Evolutionary conservation across 345 rosid genomes (phyloP).

Genomic region (Bruguiera parviflora): DNA sequence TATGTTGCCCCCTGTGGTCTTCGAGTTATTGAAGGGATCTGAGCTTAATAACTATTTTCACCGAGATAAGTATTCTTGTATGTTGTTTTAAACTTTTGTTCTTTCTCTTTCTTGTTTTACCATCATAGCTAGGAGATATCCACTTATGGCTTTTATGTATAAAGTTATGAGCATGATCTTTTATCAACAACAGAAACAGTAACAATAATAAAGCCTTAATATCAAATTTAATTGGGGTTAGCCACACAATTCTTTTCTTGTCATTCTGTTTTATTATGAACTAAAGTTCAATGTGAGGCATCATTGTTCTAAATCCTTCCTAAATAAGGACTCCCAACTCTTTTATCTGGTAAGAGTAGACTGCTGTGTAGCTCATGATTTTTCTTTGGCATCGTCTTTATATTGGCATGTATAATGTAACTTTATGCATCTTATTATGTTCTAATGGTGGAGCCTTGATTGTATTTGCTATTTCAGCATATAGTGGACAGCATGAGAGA

Average conservation of each 20-base stretch:
- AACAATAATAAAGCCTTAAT: no score
- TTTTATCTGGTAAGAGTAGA: no score
- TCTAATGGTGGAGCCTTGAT: slow-evolving; percentile 11
- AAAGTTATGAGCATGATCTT: no score
- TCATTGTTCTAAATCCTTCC: no score
- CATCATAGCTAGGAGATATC: neutral
- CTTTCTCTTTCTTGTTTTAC: neutral
- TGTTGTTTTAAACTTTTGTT: neutral
- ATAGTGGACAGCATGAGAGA: slow-evolving; percentile 93
- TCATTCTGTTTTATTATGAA: no score
- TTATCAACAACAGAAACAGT: no score
- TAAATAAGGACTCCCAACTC: no score
- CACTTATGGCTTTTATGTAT: no score
- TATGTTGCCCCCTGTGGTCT: neutral
- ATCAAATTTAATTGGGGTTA: no score
- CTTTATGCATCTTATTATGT: slow-evolving; percentile 1
- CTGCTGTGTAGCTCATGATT: no score
- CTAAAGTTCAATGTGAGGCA: no score
- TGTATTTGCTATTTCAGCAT: slow-evolving; percentile 55
- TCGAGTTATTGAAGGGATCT: neutral
- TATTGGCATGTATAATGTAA: neutral
- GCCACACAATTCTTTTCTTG: no score
- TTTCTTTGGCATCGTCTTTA: neutral
- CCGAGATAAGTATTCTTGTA: neutral
- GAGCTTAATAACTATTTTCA: neutral